These are phyloP conservation scores for Filobasidium floriforme DNA, from an alignment of 768 basidiomycete genomes.

Conservation along the genomic window DNA sequence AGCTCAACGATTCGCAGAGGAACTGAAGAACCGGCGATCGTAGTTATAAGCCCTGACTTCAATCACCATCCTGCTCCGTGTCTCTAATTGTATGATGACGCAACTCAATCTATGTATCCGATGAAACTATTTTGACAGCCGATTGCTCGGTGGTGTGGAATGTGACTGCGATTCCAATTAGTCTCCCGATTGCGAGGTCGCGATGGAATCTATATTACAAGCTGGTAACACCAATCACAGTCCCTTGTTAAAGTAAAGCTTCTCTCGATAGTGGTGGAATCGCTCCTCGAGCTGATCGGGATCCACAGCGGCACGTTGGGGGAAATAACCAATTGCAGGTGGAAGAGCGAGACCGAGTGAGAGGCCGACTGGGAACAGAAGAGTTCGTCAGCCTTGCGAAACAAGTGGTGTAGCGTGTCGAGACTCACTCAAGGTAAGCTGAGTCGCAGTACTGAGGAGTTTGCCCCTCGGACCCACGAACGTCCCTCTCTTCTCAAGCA, in stretches of 20 bases:
- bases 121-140: too few relatives aligned
- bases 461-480: conserved; percentile 44
- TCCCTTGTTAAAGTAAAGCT: conserved; percentile 49
- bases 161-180: too few relatives aligned
- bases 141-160: too few relatives aligned
- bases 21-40: neutral
- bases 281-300: conserved; percentile 44
- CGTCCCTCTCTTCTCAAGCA: conserved; percentile 39
- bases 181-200: neutral
- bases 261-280: conserved; percentile 30
- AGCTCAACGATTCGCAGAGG: conserved; percentile 14
- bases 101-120: too few relatives aligned
- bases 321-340: conserved; percentile 48
- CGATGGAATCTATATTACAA: neutral
- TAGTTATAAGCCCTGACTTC: neutral
- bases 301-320: conserved; percentile 43
- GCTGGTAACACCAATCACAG: neutral
- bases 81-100: conserved; percentile 2
- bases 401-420: neutral
- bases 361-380: conserved; percentile 34
- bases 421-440: conserved; percentile 40
- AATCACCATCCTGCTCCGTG: neutral
- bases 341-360: conserved; percentile 47
- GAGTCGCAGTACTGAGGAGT: conserved; percentile 33
- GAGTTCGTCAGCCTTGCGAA: neutral